Base-by-base conservation (phyloP, 768 basidiomycete genomes). In the Phanerochaete sordida region DNA sequence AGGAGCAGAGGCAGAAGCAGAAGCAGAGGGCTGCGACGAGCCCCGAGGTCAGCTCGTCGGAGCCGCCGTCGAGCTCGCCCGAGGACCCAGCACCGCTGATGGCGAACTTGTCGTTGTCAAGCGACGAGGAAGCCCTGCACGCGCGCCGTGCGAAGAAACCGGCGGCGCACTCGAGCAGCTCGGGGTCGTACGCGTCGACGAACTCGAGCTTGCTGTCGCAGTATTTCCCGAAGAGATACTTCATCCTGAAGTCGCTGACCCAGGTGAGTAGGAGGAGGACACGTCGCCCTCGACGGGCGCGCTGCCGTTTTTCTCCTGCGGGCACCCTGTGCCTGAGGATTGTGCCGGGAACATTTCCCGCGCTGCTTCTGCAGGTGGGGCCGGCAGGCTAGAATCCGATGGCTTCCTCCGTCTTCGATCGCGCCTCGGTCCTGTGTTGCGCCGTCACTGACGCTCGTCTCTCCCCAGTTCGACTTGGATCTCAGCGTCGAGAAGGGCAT, bases 181-280 rank as follows among this genome's bases (percentile, higher is more conserved):
- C 87, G 23, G 82, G 81, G 2, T 93, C 91, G 46, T 84, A 80
- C 69, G 81, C 88, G 16, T 94, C 92, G 37, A 95, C 93, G 1
- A 90, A 80, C 61, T 97, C 95, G 23, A 91, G 89, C 68, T 76
- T 96, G 66, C 76, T 98, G 15, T 63, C 77, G 2, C 80, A 77
- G 54, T 75, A 93, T 70, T 98, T 96, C 72, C 93, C 94, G 2
- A 82, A 81, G 67, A 86, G 95, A n/a, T 93, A 86, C 69, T 97
- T 97, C 67, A 95, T 98, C 61, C 82, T 96, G 68, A 95, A 96
- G 74, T 93, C 91, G 24, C 73, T 91, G 69, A 89, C 89, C 1
- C 85, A 87, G 77, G 93, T 90, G 56, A 64, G 37, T 61, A 45
- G 50, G 48, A 49, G 48, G 28, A 27, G n/a, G 48, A 27, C 48